Percentiles rank a stretch among this genome's conserved stretches.
Conservation (phyloP, 805 yeast genomes). For the Jamesozyma piceae region DNA sequence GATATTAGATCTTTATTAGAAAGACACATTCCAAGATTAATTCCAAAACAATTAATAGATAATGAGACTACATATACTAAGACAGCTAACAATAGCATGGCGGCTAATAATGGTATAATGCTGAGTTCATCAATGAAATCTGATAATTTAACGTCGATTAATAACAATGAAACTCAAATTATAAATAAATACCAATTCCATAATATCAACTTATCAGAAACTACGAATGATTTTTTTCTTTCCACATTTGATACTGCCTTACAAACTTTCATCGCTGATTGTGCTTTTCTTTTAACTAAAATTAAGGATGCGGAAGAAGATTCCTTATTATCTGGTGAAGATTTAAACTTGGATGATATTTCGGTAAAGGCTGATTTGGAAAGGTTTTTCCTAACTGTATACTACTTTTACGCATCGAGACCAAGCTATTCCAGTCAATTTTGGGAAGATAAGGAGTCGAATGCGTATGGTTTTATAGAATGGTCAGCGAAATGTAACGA, state of each 20-base stretch:
- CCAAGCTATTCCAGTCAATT: constrained; percentile 48
- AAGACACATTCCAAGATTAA: constrained; percentile 50
- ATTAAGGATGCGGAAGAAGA: constrained; percentile 71
- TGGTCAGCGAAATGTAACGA: constrained; percentile 86
- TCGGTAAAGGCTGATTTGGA: constrained; percentile 78
- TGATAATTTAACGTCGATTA: neutral
- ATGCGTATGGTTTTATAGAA: constrained; percentile 66
- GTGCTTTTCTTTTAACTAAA: constrained; percentile 57
- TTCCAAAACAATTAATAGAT: constrained; percentile 45
- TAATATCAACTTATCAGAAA: constrained; percentile 17
- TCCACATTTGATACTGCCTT: constrained; percentile 43
- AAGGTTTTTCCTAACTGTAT: constrained; percentile 69
- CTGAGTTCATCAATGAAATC: neutral
- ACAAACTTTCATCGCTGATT: constrained; percentile 47
- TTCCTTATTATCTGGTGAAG: constrained; percentile 48
- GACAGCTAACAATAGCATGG: constrained; percentile 1
- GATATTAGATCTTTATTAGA: constrained; percentile 61
- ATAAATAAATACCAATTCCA: constrained; percentile 5
- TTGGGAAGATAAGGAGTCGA: constrained; percentile 61
- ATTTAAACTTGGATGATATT: constrained; percentile 49
- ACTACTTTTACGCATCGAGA: constrained; percentile 56
- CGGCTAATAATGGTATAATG: constrained; percentile 1
- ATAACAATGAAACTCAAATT: neutral
- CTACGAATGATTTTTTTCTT: constrained; percentile 29
- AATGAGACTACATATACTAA: constrained; percentile 9